These are phyloP conservation scores for Beta macrorhiza DNA, from an alignment of 179 eudicot genomes.

Conservation along the genomic window DNA sequence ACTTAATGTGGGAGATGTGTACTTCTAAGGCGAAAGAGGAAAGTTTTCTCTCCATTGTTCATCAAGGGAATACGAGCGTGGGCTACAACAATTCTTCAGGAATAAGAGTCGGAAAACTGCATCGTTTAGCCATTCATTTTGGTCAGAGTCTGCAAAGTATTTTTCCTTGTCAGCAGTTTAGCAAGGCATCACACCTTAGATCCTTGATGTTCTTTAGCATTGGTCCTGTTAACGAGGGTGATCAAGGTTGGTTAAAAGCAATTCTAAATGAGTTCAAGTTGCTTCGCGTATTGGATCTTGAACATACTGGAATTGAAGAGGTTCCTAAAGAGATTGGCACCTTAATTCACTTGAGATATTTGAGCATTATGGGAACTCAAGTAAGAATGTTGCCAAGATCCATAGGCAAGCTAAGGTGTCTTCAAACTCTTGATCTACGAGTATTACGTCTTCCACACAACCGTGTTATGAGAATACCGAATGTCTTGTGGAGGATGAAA, in stretches of 20 bases:
- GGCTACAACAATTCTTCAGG: background rate
- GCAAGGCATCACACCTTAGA: background rate
- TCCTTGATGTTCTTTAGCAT: background rate
- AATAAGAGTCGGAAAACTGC: background rate
- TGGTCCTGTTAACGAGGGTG: background rate
- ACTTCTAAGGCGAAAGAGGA: background rate
- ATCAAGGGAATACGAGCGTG: background rate
- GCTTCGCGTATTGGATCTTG: conserved; percentile 12
- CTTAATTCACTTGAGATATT: conserved; percentile 9
- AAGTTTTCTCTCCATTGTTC: background rate
- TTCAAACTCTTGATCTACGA: conserved; percentile 14
- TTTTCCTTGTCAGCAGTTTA: background rate
- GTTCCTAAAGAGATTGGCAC: background rate
- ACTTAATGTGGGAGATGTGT: conserved; percentile 11
- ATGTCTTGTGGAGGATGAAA: background rate
- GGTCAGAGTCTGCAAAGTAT: background rate
- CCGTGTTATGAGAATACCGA: background rate
- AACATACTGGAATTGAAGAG: background rate
- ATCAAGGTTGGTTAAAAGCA: background rate
- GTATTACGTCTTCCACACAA: background rate
- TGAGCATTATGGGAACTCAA: conserved; percentile 4
- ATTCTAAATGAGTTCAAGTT: background rate
- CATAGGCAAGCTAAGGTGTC: conserved; percentile 10
- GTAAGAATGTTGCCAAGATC: background rate
- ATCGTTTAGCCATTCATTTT: background rate